These are phyloP conservation scores for Tuber melanosporum DNA, from an alignment of 495 filamentous ascomycete species.

Conservation along the genomic window DNA sequence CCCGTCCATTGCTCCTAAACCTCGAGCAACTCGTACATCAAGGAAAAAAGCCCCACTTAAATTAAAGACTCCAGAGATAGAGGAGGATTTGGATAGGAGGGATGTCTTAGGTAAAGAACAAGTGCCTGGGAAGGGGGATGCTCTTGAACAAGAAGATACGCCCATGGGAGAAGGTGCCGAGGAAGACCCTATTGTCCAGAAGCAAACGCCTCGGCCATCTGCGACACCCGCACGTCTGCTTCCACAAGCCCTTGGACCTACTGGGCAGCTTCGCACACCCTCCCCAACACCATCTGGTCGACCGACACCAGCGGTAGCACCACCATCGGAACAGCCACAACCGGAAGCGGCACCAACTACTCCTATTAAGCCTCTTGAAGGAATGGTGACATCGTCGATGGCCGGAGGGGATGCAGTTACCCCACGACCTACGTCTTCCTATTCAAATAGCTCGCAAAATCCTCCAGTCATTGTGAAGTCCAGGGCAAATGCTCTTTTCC, in stretches of 20 bases:
- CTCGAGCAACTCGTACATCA: constrained; percentile 7
- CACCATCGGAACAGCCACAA: constrained; percentile 8
- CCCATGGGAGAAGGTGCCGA: background rate
- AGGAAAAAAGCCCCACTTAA: constrained; percentile 11
- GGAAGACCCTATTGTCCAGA: background rate
- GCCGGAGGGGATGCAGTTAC: constrained; percentile 9
- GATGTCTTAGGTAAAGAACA: background rate
- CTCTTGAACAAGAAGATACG: background rate
- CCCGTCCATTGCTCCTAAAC: constrained; percentile 7
- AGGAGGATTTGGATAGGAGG: background rate
- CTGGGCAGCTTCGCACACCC: background rate
- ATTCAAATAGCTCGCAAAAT: constrained; percentile 32
- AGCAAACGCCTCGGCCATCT: background rate
- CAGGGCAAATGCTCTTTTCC: constrained; percentile 57
- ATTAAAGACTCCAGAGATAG: constrained; percentile 7
- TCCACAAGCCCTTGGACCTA: background rate
- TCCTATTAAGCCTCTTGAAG: constrained; percentile 4
- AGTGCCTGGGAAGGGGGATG: background rate
- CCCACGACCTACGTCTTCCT: constrained; percentile 25
- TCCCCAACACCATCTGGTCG: constrained; percentile 3
- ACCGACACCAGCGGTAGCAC: constrained; percentile 5
- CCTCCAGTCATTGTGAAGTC: constrained; percentile 72
- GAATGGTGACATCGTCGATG: background rate
- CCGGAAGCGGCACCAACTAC: constrained; percentile 4
- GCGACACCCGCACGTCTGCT: background rate